Base-by-base conservation (phyloP, 164 flowering plant species). In the Berberis thunbergii region DNA sequence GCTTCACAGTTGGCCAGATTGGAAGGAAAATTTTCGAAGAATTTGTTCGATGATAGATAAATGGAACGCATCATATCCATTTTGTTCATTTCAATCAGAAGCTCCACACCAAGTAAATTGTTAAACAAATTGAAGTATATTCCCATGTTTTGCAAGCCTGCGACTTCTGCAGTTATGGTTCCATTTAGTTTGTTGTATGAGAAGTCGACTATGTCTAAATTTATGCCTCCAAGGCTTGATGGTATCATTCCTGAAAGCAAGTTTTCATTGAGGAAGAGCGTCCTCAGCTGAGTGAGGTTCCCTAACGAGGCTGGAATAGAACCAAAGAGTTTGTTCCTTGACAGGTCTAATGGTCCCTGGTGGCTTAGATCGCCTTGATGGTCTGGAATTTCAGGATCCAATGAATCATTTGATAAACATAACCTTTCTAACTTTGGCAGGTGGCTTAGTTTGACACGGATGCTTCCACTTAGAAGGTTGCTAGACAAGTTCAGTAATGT, bases 11-110 rank as follows among this genome's bases (percentile, higher is more conserved):
- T 70, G 3, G 59, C 66, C 57, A 70, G 54, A 67, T 44, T 67
- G 10, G 77, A 44, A 48, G 71, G 76, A 63, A 74, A 70, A 13
- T 56, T 49, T 2, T 71, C 71, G 8, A 58, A 55, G 59, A 70
- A 69, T 42, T 67, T 70, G 68, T 74, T 74, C 1, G 63, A 74
- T 26, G 77, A 74, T 26, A 74, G 52, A 67, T 74, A 70, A 5
- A 74, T 70, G 11, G 61, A 69, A 46, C 59, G 61, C 54, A 70
- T 65, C 71, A 59, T 74, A 11, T 67, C 57, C 73, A 70, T 63
- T 64, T 67, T 67, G 43, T 69, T 67, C 50, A 70, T 59, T 59
- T 67, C 73, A 42, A 43, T 45, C 5, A 69, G 71, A 4, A 70
- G 60, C 12, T 60, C 50, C 43, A 73, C 74, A 3, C 45, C 50